Conservation (phyloP, 257 asterid species). For the Euphrasia confusa region DNA sequence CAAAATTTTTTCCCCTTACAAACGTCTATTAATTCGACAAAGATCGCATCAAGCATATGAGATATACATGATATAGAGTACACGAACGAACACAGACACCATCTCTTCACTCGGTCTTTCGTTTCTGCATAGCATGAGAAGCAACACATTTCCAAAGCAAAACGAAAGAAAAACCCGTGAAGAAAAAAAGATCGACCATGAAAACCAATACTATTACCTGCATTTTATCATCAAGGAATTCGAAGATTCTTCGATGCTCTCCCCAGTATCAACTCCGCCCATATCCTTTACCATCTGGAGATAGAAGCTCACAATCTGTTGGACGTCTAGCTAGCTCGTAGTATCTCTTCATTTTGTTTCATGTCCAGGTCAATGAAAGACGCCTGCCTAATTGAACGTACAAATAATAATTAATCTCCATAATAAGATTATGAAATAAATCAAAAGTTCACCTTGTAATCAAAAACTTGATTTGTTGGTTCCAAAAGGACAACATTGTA, state of each 20-base stretch:
- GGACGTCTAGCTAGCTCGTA: slow-evolving; percentile 80
- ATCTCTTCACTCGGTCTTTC: no score
- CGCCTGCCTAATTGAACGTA: slow-evolving; percentile 46
- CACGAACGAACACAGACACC: no score
- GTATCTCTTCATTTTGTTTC: slow-evolving; percentile 87
- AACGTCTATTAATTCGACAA: no score
- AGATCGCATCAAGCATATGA: no score
- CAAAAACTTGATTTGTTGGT: slow-evolving; percentile 67
- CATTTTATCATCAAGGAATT: slow-evolving; percentile 21
- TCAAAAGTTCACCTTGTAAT: slow-evolving; percentile 60
- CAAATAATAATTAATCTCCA: not conserved
- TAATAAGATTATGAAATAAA: not conserved
- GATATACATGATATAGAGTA: no score
- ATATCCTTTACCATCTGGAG: slow-evolving; percentile 41
- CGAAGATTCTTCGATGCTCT: slow-evolving; percentile 27
- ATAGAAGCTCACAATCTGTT: slow-evolving; percentile 61
- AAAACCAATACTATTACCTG: slow-evolving; percentile 16
- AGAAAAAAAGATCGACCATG: not conserved
- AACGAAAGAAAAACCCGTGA: not conserved
- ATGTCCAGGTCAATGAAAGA: slow-evolving; percentile 90
- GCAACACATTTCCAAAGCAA: no score
- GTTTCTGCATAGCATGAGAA: no score
- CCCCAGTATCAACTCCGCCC: slow-evolving; percentile 27
- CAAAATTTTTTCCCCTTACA: no score
- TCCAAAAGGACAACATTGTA: slow-evolving; percentile 46